Evolutionary conservation across 1,284 basidiomycete species (phyloP).

Genomic region (Leccinum holopus): DNA sequence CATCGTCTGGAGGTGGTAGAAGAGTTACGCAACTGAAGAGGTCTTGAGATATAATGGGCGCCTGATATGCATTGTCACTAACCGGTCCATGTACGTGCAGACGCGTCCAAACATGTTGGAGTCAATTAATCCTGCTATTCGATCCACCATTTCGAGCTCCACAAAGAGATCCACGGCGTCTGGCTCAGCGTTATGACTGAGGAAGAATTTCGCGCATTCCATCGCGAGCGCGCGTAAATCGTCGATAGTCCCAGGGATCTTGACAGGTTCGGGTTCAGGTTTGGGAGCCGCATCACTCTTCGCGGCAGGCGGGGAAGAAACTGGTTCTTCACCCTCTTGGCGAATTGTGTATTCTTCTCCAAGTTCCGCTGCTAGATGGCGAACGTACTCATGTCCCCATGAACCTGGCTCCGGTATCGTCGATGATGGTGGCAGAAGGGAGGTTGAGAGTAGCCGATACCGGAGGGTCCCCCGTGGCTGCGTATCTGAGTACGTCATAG

Average conservation of each 20-base stretch:
- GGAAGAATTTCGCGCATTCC: constrained; percentile 88
- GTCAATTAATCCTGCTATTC: constrained; percentile 77
- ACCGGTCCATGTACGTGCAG: constrained; percentile 98
- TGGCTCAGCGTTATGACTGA: constrained; percentile 96
- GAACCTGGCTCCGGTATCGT: constrained; percentile 84
- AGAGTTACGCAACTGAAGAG: constrained; percentile 79
- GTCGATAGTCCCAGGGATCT: constrained; percentile 56
- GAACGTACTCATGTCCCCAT: constrained; percentile 99
- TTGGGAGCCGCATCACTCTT: constrained; percentile 31
- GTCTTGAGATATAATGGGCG: constrained; percentile 13
- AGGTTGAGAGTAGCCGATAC: constrained; percentile 85
- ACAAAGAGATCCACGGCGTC: constrained; percentile 97
- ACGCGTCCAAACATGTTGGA: constrained; percentile 89
- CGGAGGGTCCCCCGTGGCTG: constrained; percentile 91
- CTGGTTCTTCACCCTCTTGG: constrained; percentile 46
- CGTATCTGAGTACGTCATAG: constrained; percentile 99
- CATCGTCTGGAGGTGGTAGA: constrained; percentile 92
- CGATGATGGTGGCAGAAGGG: constrained; percentile 60
- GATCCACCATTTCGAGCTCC: constrained; percentile 90
- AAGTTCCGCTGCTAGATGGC: constrained; percentile 95
- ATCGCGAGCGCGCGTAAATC: constrained; percentile 79
- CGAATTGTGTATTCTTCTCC: constrained; percentile 87
- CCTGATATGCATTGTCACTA: constrained; percentile 30
- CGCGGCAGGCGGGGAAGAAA: constrained; percentile 29
- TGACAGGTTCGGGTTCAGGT: constrained; percentile 33